Conservation (phyloP, 257 asterid genomes). For the Primulina huaijiensis region DNA sequence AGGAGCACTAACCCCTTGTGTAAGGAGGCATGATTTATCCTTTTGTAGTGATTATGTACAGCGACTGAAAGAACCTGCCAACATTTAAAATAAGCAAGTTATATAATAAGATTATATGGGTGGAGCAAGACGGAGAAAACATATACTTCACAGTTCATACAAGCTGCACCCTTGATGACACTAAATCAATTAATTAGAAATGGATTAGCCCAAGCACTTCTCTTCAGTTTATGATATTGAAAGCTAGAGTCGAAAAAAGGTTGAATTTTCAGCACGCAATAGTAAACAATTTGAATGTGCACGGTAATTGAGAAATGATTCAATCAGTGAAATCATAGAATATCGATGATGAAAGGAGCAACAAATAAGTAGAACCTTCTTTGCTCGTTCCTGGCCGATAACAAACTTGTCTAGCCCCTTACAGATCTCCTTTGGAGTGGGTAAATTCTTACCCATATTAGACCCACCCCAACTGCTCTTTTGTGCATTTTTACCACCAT, state of each 20-base stretch:
- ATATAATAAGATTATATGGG: constrained; percentile 5
- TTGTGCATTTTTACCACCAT: constrained; percentile 39
- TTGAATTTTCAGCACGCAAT: neutral
- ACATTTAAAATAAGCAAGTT: constrained; percentile 21
- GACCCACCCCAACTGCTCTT: constrained; percentile 88
- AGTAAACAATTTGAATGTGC: constrained; percentile 1
- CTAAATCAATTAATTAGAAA: neutral
- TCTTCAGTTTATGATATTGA: neutral
- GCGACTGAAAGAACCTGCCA: constrained; percentile 90
- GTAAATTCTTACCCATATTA: constrained; percentile 69
- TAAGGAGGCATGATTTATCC: constrained; percentile 65
- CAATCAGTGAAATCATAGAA: neutral
- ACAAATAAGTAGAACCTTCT: constrained; percentile 53
- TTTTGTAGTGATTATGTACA: constrained; percentile 86
- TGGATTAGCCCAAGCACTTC: constrained; percentile 19
- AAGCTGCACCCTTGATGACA: neutral
- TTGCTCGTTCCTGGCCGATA: constrained; percentile 90
- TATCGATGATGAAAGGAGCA: constrained; percentile 3
- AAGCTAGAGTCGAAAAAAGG: neutral
- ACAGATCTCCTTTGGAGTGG: constrained; percentile 94
- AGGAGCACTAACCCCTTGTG: constrained; percentile 63
- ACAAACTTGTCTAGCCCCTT: constrained; percentile 86
- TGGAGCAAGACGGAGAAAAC: neutral
- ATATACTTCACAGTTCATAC: neutral
- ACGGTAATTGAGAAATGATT: constrained; percentile 5